phyloP scores from a whole-genome alignment of 225 moss, liverwort and hornwort genomes.

The Climacium dendroides region DNA sequence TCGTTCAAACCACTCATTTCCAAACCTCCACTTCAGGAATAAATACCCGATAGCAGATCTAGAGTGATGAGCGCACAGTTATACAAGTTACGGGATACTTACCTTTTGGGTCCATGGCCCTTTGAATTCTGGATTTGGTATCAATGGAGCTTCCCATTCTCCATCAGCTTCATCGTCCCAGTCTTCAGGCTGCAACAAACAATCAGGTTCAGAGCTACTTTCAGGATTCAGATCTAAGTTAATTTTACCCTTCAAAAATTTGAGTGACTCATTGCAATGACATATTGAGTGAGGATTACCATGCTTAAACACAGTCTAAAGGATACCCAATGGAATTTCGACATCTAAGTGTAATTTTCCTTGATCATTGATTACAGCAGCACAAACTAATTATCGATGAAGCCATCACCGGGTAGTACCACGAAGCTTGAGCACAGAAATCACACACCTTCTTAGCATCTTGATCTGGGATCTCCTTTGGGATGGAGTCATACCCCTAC shows the following conservation, averaged over 20 bases:
- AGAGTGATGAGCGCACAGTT: background rate
- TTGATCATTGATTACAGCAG: background rate
- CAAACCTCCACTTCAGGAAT: background rate
- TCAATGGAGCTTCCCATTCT: slow-evolving; percentile 30
- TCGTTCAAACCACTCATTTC: background rate
- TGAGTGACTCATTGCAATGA: background rate
- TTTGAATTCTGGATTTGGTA: slow-evolving; percentile 30
- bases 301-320: background rate
- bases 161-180: slow-evolving; percentile 53
- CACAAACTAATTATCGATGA: background rate
- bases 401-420: background rate
- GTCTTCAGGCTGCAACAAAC: slow-evolving; percentile 25
- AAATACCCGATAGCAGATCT: background rate
- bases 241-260: background rate
- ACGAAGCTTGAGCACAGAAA: background rate
- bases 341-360: background rate
- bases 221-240: background rate
- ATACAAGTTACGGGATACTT: background rate
- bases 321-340: background rate
- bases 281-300: background rate
- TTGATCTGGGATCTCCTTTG: slow-evolving; percentile 22
- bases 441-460: slow-evolving; percentile 19
- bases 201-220: background rate
- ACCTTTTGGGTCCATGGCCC: slow-evolving; percentile 43
- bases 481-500: slow-evolving; percentile 27